Conservation (phyloP, 805 yeast genomes). For the Crinitomyces ghanaensis region DNA sequence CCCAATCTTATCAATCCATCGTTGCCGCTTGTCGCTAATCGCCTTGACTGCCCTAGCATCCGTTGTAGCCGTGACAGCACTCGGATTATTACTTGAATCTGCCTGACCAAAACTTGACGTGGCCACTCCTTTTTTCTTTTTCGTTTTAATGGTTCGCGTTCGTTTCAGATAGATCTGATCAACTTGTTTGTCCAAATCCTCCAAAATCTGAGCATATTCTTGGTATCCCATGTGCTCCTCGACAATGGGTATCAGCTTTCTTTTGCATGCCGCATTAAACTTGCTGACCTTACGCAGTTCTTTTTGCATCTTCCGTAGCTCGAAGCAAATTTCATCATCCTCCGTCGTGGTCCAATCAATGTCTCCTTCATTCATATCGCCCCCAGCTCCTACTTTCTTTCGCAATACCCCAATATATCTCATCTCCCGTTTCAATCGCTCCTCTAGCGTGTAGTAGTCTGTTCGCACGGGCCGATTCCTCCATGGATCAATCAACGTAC, state of each 20-base stretch:
- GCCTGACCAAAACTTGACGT: no score
- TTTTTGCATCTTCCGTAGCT: constrained; percentile 60
- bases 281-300: constrained; percentile 50
- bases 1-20: constrained; percentile 88
- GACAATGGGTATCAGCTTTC: constrained; percentile 53
- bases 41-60: constrained; percentile 32
- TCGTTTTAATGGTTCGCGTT: constrained; percentile 58
- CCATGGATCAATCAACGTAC: constrained; percentile 10
- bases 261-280: constrained; percentile 58
- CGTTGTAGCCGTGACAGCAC: constrained; percentile 17
- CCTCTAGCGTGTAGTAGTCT: constrained; percentile 77
- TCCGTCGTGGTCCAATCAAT: constrained; percentile 65
- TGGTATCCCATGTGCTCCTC: constrained; percentile 92
- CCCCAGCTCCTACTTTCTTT: constrained; percentile 14
- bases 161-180: constrained; percentile 87
- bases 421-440: constrained; percentile 75
- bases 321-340: constrained; percentile 89
- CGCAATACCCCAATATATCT: constrained; percentile 76
- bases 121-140: constrained; percentile 36
- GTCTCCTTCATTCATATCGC: constrained; percentile 19
- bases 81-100: no score
- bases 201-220: constrained; percentile 79
- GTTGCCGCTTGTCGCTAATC: constrained; percentile 76
- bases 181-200: constrained; percentile 91
- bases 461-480: constrained; percentile 40